Evolutionary conservation across 805 yeast genomes (phyloP).

Genomic region (Candida adriatica): DNA sequence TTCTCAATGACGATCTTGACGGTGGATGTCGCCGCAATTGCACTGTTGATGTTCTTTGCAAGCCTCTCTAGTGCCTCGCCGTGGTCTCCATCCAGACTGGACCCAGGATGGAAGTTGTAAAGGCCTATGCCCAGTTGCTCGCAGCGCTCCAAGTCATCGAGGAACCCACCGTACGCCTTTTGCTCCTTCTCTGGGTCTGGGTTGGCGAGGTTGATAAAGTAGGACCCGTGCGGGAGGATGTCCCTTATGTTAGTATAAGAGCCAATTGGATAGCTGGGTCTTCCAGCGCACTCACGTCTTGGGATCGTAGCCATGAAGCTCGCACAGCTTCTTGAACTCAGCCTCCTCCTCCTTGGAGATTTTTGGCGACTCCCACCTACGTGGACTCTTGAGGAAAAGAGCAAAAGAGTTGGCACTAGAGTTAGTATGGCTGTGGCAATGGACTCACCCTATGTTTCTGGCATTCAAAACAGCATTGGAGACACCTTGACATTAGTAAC

Average conservation of each 20-base stretch:
- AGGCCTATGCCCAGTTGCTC: slow-evolving; percentile 78
- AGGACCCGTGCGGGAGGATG: slow-evolving; percentile 90
- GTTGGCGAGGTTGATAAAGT: slow-evolving; percentile 86
- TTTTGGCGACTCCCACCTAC: slow-evolving; percentile 86
- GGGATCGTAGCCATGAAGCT: slow-evolving; percentile 60
- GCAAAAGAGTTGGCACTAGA: slow-evolving; percentile 81
- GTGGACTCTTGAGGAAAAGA: slow-evolving; percentile 80
- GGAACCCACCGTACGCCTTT: slow-evolving; percentile 67
- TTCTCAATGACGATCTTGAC: slow-evolving; percentile 91
- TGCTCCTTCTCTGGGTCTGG: slow-evolving; percentile 76
- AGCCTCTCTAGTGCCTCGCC: slow-evolving; percentile 54
- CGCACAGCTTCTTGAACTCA: slow-evolving; percentile 60
- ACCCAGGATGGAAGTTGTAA: slow-evolving; percentile 93
- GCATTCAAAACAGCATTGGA: slow-evolving; percentile 62
- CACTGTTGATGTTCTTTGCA: slow-evolving; percentile 75
- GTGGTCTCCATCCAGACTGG: slow-evolving; percentile 70
- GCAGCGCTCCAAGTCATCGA: slow-evolving; percentile 85
- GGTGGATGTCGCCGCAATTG: slow-evolving; percentile 62
- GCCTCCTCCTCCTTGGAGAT: slow-evolving; percentile 58
- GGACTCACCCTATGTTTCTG: slow-evolving; percentile 37
- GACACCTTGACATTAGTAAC: too few relatives aligned
- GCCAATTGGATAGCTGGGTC: neutral
- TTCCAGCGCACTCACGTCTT: slow-evolving; percentile 29
- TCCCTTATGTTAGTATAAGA: slow-evolving; percentile 32
- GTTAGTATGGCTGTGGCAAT: neutral